phyloP scores from a whole-genome alignment of 768 basidiomycete species.

The Rubroboletus satanas region DNA sequence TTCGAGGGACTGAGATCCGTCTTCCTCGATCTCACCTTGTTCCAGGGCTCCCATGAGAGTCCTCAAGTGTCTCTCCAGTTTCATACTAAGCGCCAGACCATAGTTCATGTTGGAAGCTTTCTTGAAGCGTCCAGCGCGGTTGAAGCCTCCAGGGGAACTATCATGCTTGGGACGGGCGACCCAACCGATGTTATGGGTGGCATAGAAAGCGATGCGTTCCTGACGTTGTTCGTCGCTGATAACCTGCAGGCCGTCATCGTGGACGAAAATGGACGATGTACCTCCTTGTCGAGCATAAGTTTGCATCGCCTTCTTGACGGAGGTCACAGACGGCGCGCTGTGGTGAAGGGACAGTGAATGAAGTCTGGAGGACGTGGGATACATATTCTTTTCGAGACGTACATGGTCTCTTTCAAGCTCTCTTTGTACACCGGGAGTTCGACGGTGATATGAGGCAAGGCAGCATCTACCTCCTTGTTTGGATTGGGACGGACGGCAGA shows the following conservation, averaged over 20 bases:
- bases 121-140: constrained; percentile 77
- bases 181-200: constrained; percentile 55
- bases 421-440: constrained; percentile 90
- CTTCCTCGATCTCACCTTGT: constrained; percentile 40
- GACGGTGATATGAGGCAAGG: constrained; percentile 70
- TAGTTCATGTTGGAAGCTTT: constrained; percentile 94
- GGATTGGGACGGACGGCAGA: constrained; percentile 61
- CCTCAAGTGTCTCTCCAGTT: constrained; percentile 35
- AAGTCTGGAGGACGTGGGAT: not conserved
- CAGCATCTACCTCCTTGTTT: constrained; percentile 57
- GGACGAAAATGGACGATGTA: constrained; percentile 52
- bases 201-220: constrained; percentile 49
- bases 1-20: constrained; percentile 44
- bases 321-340: constrained; percentile 72
- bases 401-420: constrained; percentile 77
- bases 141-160: constrained; percentile 23
- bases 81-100: constrained; percentile 45
- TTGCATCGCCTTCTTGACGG: constrained; percentile 59
- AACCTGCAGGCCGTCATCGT: constrained; percentile 58
- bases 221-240: constrained; percentile 45
- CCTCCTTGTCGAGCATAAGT: constrained; percentile 68
- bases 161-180: constrained; percentile 55
- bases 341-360: not conserved
- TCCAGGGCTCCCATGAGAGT: constrained; percentile 45
- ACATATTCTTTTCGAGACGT: constrained; percentile 22